Percentiles rank a stretch among this genome's conserved stretches.
Evolutionary conservation across 2,329 filamentous ascomycete genomes (phyloP).

Genomic region (Septoria petroselini): DNA sequence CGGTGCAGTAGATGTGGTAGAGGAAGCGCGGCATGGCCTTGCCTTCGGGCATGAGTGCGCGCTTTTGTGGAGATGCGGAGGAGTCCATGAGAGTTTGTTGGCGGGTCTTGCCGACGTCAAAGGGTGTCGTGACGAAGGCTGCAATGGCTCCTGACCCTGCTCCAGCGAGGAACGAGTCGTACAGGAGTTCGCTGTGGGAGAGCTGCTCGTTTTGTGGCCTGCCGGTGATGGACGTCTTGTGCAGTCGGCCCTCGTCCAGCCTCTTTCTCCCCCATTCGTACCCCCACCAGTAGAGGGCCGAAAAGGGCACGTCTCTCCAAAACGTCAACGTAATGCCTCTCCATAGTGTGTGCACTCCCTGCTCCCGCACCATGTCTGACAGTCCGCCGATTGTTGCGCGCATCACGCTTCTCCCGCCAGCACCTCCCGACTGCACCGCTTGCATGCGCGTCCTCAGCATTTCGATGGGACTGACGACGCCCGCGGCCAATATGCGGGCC

Average conservation of each 20-base stretch:
- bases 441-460: constrained; percentile 92
- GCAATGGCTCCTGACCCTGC: constrained; percentile 79
- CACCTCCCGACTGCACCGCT: constrained; percentile 50
- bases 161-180: constrained; percentile 86
- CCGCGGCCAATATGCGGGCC: constrained; percentile 76
- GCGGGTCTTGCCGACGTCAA: constrained; percentile 95
- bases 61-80: constrained; percentile 39
- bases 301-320: constrained; percentile 97
- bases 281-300: constrained; percentile 95
- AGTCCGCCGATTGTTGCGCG: constrained; percentile 73
- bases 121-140: constrained; percentile 86
- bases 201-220: constrained; percentile 28
- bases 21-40: constrained; percentile 76
- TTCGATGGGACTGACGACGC: constrained; percentile 84
- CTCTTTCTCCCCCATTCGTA: constrained; percentile 78
- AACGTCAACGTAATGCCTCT: constrained; percentile 84
- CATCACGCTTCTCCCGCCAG: constrained; percentile 56
- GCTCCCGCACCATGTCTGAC: constrained; percentile 69
- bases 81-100: constrained; percentile 75
- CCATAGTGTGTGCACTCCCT: constrained; percentile 84
- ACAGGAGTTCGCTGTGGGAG: constrained; percentile 72
- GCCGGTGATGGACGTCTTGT: constrained; percentile 40
- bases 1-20: constrained; percentile 85
- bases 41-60: constrained; percentile 62
- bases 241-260: constrained; percentile 64